These are phyloP conservation scores for Trametes elegans DNA, from an alignment of 768 basidiomycete genomes.

Conservation along the genomic window DNA sequence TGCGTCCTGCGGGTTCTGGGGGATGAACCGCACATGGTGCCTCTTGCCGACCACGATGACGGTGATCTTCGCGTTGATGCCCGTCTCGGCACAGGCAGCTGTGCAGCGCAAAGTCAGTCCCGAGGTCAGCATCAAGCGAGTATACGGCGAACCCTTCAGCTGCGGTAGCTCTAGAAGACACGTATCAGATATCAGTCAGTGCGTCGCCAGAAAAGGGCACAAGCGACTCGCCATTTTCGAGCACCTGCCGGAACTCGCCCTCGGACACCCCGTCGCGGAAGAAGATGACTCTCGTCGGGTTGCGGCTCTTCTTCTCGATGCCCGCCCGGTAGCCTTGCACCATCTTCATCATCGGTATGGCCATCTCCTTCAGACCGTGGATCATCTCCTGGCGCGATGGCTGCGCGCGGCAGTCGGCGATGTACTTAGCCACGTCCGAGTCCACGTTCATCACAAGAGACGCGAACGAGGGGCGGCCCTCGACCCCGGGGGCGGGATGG, in stretches of 20 bases:
- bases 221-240: conserved; percentile 50
- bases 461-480: conserved; percentile 77
- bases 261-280: conserved; percentile 64
- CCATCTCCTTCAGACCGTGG: conserved; percentile 65
- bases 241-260: conserved; percentile 46
- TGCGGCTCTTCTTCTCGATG: conserved; percentile 47
- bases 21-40: conserved; percentile 68
- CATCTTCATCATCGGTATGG: conserved; percentile 46
- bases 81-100: conserved; percentile 64
- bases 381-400: conserved; percentile 74
- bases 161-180: conserved; percentile 19
- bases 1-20: conserved; percentile 38
- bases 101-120: conserved; percentile 5
- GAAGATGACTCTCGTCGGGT: conserved; percentile 73
- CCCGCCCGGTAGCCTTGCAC: conserved; percentile 55
- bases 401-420: conserved; percentile 61
- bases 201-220: not conserved
- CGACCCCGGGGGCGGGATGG: conserved; percentile 77
- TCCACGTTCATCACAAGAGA: conserved; percentile 81
- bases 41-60: conserved; percentile 80
- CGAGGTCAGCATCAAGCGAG: too few relatives aligned
- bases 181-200: not conserved
- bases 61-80: conserved; percentile 63
- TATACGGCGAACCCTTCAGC: conserved; percentile 16
- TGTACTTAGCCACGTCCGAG: conserved; percentile 69